phyloP scores from a whole-genome alignment of 805 yeast genomes.

The Metschnikowia gelsemii region DNA sequence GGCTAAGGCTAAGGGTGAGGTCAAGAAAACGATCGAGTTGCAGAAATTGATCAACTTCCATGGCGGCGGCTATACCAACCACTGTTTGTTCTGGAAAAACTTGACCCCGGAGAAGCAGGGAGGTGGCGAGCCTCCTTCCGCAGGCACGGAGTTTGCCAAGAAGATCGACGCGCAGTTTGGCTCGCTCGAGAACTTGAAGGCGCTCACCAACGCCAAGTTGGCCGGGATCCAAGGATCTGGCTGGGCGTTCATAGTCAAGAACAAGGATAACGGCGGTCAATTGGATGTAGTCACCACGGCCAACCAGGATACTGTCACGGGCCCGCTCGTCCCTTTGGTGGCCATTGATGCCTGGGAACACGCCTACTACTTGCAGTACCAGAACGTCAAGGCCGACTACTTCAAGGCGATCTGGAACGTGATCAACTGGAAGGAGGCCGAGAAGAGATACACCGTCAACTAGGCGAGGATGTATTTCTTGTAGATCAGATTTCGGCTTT shows the following conservation, averaged over 20 bases:
- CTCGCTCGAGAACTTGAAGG: conserved; percentile 43
- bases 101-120: conserved; percentile 45
- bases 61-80: conserved; percentile 54
- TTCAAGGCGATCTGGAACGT: conserved; percentile 53
- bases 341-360: conserved; percentile 58
- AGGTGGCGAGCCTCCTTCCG: conserved; percentile 34
- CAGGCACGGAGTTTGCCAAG: conserved; percentile 35
- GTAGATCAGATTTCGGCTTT: neutral
- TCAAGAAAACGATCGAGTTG: conserved; percentile 41
- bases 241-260: conserved; percentile 52
- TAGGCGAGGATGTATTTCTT: conserved; percentile 3
- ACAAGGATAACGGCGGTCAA: conserved; percentile 42
- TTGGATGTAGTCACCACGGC: conserved; percentile 46
- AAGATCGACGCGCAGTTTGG: conserved; percentile 44
- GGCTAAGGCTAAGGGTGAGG: conserved; percentile 39
- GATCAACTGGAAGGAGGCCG: conserved; percentile 51
- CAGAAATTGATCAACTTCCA: conserved; percentile 49
- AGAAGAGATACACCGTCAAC: conserved; percentile 37
- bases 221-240: conserved; percentile 54
- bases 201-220: conserved; percentile 41
- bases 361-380: conserved; percentile 53
- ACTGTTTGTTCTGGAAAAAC: conserved; percentile 50
- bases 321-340: conserved; percentile 44
- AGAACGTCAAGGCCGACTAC: conserved; percentile 50
- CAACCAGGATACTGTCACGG: conserved; percentile 50